Evolutionary conservation across 306 rosid genomes (phyloP), one percentile per base, ranked within the genome.

Genomic region (Pyrus bretschneideri): DNA sequence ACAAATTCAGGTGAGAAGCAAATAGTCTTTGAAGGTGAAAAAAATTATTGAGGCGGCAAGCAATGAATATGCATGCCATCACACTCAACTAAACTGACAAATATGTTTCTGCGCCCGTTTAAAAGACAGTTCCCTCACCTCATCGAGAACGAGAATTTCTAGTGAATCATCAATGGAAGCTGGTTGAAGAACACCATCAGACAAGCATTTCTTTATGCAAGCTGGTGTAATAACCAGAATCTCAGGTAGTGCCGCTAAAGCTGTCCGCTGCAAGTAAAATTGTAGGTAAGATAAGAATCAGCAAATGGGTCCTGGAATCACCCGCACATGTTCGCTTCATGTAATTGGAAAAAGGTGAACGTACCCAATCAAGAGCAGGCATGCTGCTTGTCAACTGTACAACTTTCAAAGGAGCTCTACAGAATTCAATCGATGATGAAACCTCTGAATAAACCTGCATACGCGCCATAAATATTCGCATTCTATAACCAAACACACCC

Each of bases 111-210:
- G 27, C 19, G 0, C 33, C 14, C 33, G 46, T 22, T 31, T 1
- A 11, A 25, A 12, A 10, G 19, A 68, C 23, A 18, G 29, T 29
- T 49, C 75, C 73, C 76, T 80, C 79, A 90, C 97, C 99, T 95
- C 99, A 76, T 95, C 99, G 21, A 95, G 97, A 77, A 95, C 96
- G n/a, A 92, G 93, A 83, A 93, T 84, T 85, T 92, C 91, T 22
- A 95, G 93, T 3, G 97, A 92, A 63, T 69, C 72, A 6, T 52
- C 81, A 67, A 95, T 79, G 59, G 97, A 89, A 42, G 86, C 27
- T 5, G 89, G 31, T 81, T 80, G 80, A 76, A 95, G 92, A 83
- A 88, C 74, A 44, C 83, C 89, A 55, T 75, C 65, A 11, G 93
- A 89, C 86, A 95, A 85, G 88, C 99, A 90, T 83, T 92, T 95